Percentiles rank a stretch among this genome's conserved stretches.
Evolutionary conservation across 1,139 yeast species (phyloP).

Genomic region (Debaryomyces sp.): DNA sequence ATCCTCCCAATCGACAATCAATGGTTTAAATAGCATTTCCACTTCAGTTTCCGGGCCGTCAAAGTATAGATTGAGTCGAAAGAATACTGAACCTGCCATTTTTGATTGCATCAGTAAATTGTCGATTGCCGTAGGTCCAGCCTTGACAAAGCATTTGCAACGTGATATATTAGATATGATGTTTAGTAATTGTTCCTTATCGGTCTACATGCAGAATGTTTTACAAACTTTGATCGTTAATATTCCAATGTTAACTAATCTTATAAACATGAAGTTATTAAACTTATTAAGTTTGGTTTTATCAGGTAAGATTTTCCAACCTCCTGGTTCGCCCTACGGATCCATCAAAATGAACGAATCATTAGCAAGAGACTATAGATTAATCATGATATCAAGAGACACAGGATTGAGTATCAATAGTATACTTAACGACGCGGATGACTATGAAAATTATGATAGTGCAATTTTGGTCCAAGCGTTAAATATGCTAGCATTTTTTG

Average conservation of each 20-base stretch:
- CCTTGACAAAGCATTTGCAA: conserved; percentile 85
- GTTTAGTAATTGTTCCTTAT: conserved; percentile 76
- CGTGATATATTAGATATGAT: conserved; percentile 79
- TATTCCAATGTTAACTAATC: conserved; percentile 78
- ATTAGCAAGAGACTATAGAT: conserved; percentile 76
- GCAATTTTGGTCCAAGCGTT: conserved; percentile 66
- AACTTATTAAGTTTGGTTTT: conserved; percentile 76
- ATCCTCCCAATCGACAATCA: conserved; percentile 11
- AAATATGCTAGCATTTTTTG: conserved; percentile 72
- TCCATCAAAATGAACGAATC: conserved; percentile 61
- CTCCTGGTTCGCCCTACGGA: conserved; percentile 89
- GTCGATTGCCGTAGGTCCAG: conserved; percentile 93
- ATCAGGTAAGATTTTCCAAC: conserved; percentile 78
- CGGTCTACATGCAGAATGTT: conserved; percentile 78
- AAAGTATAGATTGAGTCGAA: conserved; percentile 61
- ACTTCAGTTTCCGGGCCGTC: conserved; percentile 34
- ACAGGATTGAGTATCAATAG: conserved; percentile 47
- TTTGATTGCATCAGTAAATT: conserved; percentile 88
- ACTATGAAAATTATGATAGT: conserved; percentile 50
- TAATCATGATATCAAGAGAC: conserved; percentile 70
- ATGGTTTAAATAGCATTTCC: conserved; percentile 26
- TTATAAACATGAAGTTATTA: conserved; percentile 71
- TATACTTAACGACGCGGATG: conserved; percentile 39
- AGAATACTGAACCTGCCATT: conserved; percentile 83
- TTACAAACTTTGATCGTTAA: conserved; percentile 65